These are phyloP conservation scores for Epichloe baconii DNA, from an alignment of 2,329 filamentous ascomycete genomes.

Conservation along the genomic window DNA sequence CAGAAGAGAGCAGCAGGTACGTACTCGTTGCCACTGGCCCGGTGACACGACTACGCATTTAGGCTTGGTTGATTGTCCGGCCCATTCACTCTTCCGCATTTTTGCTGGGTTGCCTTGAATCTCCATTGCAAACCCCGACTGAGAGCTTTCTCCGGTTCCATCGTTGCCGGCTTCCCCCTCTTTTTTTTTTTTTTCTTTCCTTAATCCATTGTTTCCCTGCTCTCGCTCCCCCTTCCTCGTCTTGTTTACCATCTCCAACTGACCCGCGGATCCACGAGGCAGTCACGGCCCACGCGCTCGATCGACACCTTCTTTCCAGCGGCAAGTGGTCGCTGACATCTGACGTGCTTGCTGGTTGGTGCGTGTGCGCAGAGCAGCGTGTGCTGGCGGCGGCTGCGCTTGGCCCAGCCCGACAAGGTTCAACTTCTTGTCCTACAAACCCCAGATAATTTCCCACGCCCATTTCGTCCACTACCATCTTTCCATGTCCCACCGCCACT, in stretches of 20 bases:
- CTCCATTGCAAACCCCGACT: slow-evolving; percentile 6
- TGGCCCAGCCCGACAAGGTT: slow-evolving; percentile 8
- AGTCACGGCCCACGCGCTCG: slow-evolving; percentile 5
- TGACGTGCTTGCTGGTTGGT: background rate
- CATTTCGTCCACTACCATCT: slow-evolving; percentile 11
- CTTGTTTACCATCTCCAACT: slow-evolving; percentile 1
- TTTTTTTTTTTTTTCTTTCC: background rate
- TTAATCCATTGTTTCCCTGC: background rate
- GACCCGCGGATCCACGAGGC: slow-evolving; percentile 6
- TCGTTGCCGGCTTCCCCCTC: slow-evolving; percentile 1
- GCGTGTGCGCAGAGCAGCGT: background rate
- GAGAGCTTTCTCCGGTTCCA: background rate
- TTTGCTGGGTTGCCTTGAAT: background rate
- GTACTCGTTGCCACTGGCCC: background rate
- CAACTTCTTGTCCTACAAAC: slow-evolving; percentile 12
- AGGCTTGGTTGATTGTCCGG: background rate
- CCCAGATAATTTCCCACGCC: slow-evolving; percentile 15
- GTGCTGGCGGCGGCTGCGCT: slow-evolving; percentile 9
- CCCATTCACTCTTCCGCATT: slow-evolving; percentile 7
- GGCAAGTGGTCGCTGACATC: background rate
- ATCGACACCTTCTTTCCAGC: slow-evolving; percentile 1
- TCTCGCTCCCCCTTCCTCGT: slow-evolving; percentile 1
- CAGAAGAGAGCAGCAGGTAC: background rate
- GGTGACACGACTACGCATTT: background rate
- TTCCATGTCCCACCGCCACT: slow-evolving; percentile 15